phyloP scores from a whole-genome alignment of 2,329 filamentous ascomycete genomes.

The Colletotrichum eremochloae region DNA sequence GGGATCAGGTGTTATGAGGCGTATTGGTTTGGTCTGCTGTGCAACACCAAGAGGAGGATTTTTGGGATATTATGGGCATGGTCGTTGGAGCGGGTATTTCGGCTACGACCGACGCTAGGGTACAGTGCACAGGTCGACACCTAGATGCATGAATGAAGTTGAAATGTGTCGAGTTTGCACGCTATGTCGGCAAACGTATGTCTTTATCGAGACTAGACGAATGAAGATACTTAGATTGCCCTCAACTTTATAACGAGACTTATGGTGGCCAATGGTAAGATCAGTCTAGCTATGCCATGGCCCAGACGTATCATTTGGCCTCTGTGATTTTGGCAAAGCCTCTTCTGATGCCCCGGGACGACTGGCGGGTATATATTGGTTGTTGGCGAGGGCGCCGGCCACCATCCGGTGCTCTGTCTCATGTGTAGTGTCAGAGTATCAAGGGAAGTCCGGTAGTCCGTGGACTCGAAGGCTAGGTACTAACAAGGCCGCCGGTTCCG shows the following conservation, averaged over 20 bases:
- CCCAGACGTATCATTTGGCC: neutral
- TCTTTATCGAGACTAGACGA: neutral
- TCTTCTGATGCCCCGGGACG: neutral
- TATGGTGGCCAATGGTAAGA: neutral
- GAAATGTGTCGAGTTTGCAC: neutral
- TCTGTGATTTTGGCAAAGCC: neutral
- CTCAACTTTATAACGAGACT: neutral
- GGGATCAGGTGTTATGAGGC: conserved; percentile 30
- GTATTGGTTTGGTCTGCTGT: neutral
- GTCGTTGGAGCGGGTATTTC: conserved; percentile 8
- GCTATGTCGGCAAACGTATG: neutral
- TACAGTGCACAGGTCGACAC: neutral
- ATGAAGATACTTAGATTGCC: conserved; percentile 5
- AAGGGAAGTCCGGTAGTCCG: too few relatives aligned
- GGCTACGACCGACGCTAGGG: conserved; percentile 30
- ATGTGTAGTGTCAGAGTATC: too few relatives aligned
- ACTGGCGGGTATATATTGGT: neutral
- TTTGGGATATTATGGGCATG: conserved; percentile 25
- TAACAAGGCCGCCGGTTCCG: neutral
- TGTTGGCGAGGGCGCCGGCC: too few relatives aligned
- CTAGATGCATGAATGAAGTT: conserved; percentile 17
- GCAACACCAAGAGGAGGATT: conserved; percentile 34
- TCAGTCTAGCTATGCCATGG: neutral
- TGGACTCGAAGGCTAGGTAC: too few relatives aligned
- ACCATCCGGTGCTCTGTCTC: too few relatives aligned